Conservation (phyloP, 139 green algal genomes). For the Coelastrella sp. region DNA sequence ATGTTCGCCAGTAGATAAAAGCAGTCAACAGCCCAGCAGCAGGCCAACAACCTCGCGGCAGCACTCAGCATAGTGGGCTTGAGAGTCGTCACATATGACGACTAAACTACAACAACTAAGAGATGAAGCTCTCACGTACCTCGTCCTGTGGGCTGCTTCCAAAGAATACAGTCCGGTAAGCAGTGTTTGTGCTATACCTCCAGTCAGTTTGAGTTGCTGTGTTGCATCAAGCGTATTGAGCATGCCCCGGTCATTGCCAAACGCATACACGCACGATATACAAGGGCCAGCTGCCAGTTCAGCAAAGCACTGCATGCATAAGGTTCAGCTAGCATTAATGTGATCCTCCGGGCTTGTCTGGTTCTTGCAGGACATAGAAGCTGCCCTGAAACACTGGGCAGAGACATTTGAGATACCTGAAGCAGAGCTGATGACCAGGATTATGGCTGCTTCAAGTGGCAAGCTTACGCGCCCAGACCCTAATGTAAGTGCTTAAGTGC, state of each 20-base stretch:
- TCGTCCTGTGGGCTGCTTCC: conserved; percentile 35
- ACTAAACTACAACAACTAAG: not conserved
- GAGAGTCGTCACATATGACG: not conserved
- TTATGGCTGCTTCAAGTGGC: conserved; percentile 27
- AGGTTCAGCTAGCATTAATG: not conserved
- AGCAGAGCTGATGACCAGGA: conserved; percentile 15
- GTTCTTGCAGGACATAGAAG: conserved; percentile 25
- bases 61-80: not conserved
- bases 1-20: no score
- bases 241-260: no score
- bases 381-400: conserved; percentile 19
- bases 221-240: no score
- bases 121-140: conserved; percentile 21
- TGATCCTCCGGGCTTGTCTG: no score
- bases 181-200: not conserved
- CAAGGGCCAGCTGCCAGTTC: no score
- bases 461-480: conserved; percentile 11
- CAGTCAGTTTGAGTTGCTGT: no score
- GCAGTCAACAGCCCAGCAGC: not conserved
- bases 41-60: not conserved
- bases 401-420: conserved; percentile 41
- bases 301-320: no score
- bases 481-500: conserved; percentile 26
- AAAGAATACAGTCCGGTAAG: conserved; percentile 33
- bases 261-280: no score